Evolutionary conservation across 345 rosid species (phyloP).

Genomic region (Eutrema japonicum): DNA sequence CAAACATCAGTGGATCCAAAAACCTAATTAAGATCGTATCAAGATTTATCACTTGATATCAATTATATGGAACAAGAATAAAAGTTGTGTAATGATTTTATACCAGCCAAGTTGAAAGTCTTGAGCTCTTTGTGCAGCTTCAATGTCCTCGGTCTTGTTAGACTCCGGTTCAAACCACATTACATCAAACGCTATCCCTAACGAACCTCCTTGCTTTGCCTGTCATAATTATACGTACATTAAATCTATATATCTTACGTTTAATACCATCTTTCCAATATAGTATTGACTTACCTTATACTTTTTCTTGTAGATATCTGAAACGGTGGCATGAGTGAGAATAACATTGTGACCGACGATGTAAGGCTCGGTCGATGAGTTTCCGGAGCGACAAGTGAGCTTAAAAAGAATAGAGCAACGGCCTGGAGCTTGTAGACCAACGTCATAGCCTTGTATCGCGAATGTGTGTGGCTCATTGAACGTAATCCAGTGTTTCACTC

Average conservation of each 20-base stretch:
- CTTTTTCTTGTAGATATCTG: conserved; percentile 68
- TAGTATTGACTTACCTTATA: conserved; percentile 58
- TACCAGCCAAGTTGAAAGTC: conserved; percentile 98
- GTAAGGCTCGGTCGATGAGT: conserved; percentile 94
- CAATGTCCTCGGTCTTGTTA: conserved; percentile 61
- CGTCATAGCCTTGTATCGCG: conserved; percentile 83
- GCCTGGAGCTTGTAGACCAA: conserved; percentile 87
- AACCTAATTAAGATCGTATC: conserved; percentile 64
- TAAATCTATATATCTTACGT: neutral
- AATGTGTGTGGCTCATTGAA: conserved; percentile 95
- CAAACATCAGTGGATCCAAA: conserved; percentile 83
- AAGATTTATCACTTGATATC: neutral
- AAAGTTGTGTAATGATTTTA: no score
- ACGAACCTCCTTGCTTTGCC: conserved; percentile 72
- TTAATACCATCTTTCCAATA: neutral
- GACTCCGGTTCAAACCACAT: conserved; percentile 78
- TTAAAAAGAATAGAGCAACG: conserved; percentile 76
- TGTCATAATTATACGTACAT: conserved; percentile 31
- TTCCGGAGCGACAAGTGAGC: conserved; percentile 69
- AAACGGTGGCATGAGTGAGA: conserved; percentile 68
- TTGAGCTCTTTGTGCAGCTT: conserved; percentile 92
- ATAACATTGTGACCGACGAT: conserved; percentile 79
- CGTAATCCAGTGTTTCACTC: conserved; percentile 92
- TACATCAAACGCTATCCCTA: conserved; percentile 78
- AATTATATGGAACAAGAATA: no score